phyloP scores from a whole-genome alignment of 208 protist species.

The Trypanosomatidae sp. region DNA sequence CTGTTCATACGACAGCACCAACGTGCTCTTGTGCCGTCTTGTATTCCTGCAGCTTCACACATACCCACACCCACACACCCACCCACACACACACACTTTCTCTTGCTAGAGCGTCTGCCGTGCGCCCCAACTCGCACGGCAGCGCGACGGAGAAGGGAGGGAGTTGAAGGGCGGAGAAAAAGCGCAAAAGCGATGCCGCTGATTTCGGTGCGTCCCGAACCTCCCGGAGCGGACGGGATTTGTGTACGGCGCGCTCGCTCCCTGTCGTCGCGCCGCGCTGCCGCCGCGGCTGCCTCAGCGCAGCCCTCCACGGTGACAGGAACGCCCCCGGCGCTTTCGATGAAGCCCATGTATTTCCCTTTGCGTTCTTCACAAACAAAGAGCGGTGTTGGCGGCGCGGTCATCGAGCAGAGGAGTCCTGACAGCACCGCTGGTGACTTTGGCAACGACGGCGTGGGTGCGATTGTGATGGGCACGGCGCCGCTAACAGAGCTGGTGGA shows the following conservation, averaged over 20 bases:
- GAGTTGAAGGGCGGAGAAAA: not conserved
- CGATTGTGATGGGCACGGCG: conserved; percentile 4
- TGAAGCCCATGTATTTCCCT: not conserved
- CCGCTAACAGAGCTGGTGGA: not conserved
- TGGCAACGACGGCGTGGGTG: not conserved
- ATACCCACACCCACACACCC: not conserved
- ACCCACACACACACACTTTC: not conserved
- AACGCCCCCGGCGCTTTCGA: not conserved
- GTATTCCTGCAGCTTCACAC: not conserved
- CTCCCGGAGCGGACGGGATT: not conserved
- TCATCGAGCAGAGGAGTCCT: not conserved
- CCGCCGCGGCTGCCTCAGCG: not conserved
- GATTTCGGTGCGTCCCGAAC: not conserved
- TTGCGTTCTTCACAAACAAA: not conserved
- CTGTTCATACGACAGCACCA: too few relatives aligned
- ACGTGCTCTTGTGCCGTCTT: not conserved
- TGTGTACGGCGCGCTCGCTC: conserved; percentile 5
- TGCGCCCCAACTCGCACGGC: not conserved
- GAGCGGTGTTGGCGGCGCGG: not conserved
- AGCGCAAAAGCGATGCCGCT: not conserved
- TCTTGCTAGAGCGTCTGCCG: not conserved
- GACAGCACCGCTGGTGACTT: not conserved
- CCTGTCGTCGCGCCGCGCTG: not conserved
- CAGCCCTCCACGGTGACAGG: too few relatives aligned
- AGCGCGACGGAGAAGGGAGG: not conserved